phyloP scores from a whole-genome alignment of 208 protist genomes.

The Wallacemonas rigidus region DNA sequence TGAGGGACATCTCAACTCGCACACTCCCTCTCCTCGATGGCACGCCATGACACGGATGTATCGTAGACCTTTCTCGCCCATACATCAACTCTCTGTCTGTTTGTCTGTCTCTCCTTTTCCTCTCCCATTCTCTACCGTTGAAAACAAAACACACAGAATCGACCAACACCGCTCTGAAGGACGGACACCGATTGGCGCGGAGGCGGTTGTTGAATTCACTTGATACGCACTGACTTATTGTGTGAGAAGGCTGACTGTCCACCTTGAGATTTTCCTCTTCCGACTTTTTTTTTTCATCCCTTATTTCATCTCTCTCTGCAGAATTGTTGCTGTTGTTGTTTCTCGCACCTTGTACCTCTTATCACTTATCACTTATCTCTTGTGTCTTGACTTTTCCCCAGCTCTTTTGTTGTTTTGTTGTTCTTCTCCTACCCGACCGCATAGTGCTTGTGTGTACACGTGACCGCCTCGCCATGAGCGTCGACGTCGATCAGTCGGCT shows the following conservation, averaged over 20 bases:
- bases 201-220: too few species aligned
- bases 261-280: not conserved
- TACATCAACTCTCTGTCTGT: constrained; percentile 1
- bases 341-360: too few species aligned
- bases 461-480: not conserved
- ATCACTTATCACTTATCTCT: too few species aligned
- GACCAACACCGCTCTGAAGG: too few species aligned
- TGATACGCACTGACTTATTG: too few species aligned
- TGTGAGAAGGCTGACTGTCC: not conserved
- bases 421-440: too few species aligned
- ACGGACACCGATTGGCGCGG: too few species aligned
- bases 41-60: too few species aligned
- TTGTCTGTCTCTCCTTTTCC: not conserved
- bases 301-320: not conserved
- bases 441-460: too few species aligned
- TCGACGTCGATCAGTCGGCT: constrained; percentile 25
- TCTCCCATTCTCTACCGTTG: not conserved
- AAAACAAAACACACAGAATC: not conserved
- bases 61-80: not conserved
- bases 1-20: too few species aligned
- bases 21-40: too few species aligned
- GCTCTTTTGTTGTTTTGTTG: not conserved
- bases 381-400: not conserved
- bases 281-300: constrained; percentile 24
- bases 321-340: too few species aligned